These are phyloP conservation scores for Komagataella mondaviorum DNA, from an alignment of 805 yeast genomes.

Conservation along the genomic window DNA sequence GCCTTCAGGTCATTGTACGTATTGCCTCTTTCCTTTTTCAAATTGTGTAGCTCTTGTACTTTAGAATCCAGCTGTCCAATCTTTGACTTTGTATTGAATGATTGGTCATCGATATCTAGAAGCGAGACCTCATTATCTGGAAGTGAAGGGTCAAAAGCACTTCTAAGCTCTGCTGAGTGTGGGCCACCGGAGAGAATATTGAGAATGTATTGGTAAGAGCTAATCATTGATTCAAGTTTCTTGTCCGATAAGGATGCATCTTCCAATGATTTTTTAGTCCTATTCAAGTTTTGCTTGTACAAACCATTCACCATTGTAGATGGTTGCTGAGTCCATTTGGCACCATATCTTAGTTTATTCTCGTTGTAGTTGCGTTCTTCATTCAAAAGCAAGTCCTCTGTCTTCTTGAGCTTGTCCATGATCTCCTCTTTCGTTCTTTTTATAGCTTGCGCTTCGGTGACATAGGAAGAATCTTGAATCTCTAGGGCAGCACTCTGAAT, in stretches of 20 bases:
- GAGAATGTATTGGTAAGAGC: slow-evolving; percentile 26
- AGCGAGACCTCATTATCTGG: slow-evolving; percentile 23
- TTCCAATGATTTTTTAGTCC: slow-evolving; percentile 41
- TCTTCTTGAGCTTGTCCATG: slow-evolving; percentile 17
- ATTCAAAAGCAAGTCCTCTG: slow-evolving; percentile 18
- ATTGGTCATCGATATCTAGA: slow-evolving; percentile 53
- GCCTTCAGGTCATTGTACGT: slow-evolving; percentile 54
- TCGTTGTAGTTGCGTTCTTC: slow-evolving; percentile 22
- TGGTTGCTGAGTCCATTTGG: slow-evolving; percentile 18
- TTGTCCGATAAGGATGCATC: slow-evolving; percentile 52
- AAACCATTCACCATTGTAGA: slow-evolving; percentile 5
- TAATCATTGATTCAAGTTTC: slow-evolving; percentile 33
- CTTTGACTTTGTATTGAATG: slow-evolving; percentile 17
- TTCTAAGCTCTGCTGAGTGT: slow-evolving; percentile 22
- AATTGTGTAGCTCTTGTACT: slow-evolving; percentile 43
- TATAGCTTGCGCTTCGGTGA: slow-evolving; percentile 16
- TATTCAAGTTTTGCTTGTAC: slow-evolving; percentile 40
- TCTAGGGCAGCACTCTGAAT: slow-evolving; percentile 24
- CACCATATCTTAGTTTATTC: slow-evolving; percentile 21
- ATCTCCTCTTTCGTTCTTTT: slow-evolving; percentile 22
- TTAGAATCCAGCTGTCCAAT: slow-evolving; percentile 41
- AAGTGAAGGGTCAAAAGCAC: slow-evolving; percentile 10
- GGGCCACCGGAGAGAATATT: slow-evolving; percentile 30
- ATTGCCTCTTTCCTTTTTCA: slow-evolving; percentile 51
- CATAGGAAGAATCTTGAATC: slow-evolving; percentile 9